A percentile compares a stretch with the other conserved stretches of the same genome.
Conservation (phyloP, 306 rosid species). For the Castanea mollissima region DNA sequence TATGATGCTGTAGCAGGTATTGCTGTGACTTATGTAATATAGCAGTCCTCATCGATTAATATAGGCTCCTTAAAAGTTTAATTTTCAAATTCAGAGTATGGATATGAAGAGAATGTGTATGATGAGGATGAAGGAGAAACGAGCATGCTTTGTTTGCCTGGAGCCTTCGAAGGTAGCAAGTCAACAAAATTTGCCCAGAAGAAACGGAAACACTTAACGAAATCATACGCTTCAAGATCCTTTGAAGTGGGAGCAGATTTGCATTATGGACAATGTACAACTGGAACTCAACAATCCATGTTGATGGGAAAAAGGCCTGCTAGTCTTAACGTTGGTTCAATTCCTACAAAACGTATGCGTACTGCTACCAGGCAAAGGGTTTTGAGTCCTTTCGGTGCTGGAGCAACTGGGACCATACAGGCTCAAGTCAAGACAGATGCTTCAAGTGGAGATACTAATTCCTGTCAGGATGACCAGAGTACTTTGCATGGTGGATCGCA, state of each 20-base stretch:
- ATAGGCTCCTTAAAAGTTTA: conserved; percentile 19
- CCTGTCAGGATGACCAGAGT: conserved; percentile 97
- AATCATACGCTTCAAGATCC: conserved; percentile 46
- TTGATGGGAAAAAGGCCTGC: conserved; percentile 71
- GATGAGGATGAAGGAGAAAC: conserved; percentile 91
- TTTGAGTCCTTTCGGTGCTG: conserved; percentile 63
- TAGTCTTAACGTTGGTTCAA: conserved; percentile 70
- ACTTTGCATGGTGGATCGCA: conserved; percentile 73
- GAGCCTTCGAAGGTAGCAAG: conserved; percentile 60
- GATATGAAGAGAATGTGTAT: conserved; percentile 56
- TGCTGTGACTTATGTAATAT: conserved; percentile 25
- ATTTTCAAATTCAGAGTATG: conserved; percentile 43
- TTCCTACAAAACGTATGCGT: conserved; percentile 84
- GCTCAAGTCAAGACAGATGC: conserved; percentile 85
- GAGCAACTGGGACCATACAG: conserved; percentile 54
- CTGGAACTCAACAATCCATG: conserved; percentile 58
- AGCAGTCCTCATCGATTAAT: conserved; percentile 18
- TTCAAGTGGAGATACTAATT: conserved; percentile 97
- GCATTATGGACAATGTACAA: conserved; percentile 52
- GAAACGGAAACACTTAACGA: conserved; percentile 51
- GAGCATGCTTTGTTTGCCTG: conserved; percentile 51
- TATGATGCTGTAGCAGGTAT: conserved; percentile 78
- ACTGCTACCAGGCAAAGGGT: conserved; percentile 93
- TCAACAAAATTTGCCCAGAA: conserved; percentile 53
- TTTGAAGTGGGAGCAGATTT: conserved; percentile 69